Evolutionary conservation across 306 rosid species (phyloP).

Genomic region (Ormosia semicastrata): DNA sequence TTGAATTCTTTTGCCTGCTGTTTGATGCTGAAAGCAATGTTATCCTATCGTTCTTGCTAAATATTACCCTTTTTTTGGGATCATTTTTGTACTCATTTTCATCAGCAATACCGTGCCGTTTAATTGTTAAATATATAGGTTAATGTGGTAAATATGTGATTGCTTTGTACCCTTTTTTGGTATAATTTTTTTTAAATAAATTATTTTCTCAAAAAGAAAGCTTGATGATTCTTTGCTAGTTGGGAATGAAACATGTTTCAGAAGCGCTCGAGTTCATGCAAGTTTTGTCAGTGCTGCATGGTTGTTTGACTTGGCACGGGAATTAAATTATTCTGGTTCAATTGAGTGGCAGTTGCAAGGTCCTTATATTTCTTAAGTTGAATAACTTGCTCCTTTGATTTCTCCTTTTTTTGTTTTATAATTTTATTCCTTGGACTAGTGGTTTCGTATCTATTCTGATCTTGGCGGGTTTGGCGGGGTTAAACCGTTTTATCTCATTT

Average conservation of each 20-base stretch:
- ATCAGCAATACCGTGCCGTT: conserved; percentile 18
- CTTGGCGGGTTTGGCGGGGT: background rate
- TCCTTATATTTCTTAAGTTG: background rate
- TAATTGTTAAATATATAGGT: conserved; percentile 30
- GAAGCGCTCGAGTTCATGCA: conserved; percentile 14
- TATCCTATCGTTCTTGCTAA: conserved; percentile 18
- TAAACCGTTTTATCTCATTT: background rate
- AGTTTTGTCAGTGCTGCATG: background rate
- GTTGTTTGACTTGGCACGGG: background rate
- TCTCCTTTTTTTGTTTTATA: background rate
- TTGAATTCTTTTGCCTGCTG: conserved; percentile 29
- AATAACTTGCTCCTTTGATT: background rate
- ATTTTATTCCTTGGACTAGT: too few species aligned
- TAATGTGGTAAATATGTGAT: conserved; percentile 22
- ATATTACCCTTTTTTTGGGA: conserved; percentile 4
- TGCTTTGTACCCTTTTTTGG: conserved; percentile 1
- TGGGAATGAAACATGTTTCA: conserved; percentile 24
- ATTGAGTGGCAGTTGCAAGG: background rate
- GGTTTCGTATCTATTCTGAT: too few species aligned
- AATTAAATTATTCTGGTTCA: background rate
- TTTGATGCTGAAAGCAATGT: conserved; percentile 35
- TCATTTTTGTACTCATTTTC: conserved; percentile 17
- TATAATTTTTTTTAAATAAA: background rate
- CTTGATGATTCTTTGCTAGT: conserved; percentile 11
- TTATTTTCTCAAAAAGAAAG: conserved; percentile 6